phyloP scores from a whole-genome alignment of 345 rosid species.

The Citrus unshiu region DNA sequence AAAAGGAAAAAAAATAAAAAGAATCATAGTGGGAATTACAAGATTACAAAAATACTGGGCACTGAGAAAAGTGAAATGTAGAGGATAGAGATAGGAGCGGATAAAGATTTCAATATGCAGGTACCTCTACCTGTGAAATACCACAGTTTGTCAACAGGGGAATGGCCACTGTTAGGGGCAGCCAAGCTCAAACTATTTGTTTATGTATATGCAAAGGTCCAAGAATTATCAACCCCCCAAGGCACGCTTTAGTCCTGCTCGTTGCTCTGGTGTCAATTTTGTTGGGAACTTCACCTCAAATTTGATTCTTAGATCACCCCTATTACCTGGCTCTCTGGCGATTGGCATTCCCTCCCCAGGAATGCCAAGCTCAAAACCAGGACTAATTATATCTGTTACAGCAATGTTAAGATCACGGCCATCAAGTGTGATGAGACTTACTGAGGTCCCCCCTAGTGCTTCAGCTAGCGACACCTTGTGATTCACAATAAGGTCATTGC shows the following conservation, averaged over 20 bases:
- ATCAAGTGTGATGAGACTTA: conserved; percentile 57
- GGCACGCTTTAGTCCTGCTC: conserved; percentile 67
- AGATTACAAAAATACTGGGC: neutral
- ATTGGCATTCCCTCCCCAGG: conserved; percentile 92
- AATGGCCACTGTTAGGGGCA: neutral
- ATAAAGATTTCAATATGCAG: conserved; percentile 11
- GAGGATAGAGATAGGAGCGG: conserved; percentile 6
- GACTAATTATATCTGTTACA: conserved; percentile 68
- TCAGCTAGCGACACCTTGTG: conserved; percentile 63
- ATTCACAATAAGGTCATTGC: conserved; percentile 68
- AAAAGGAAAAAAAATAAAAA: neutral
- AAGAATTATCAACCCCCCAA: conserved; percentile 42
- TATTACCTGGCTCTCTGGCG: conserved; percentile 69
- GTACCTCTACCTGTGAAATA: neutral
- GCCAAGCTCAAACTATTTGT: conserved; percentile 5
- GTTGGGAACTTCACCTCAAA: conserved; percentile 89
- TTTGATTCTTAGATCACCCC: conserved; percentile 70
- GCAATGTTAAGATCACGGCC: conserved; percentile 58
- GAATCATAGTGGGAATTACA: neutral
- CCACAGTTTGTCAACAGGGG: neutral
- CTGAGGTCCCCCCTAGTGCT: conserved; percentile 76
- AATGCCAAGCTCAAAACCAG: conserved; percentile 77
- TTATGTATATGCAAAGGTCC: neutral
- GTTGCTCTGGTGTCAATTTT: conserved; percentile 63
- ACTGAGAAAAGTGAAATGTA: neutral